Evolutionary conservation across 1,284 basidiomycete species (phyloP), one percentile per base, ranked within the genome.

Genomic region (Leucoagaricus sp.): DNA sequence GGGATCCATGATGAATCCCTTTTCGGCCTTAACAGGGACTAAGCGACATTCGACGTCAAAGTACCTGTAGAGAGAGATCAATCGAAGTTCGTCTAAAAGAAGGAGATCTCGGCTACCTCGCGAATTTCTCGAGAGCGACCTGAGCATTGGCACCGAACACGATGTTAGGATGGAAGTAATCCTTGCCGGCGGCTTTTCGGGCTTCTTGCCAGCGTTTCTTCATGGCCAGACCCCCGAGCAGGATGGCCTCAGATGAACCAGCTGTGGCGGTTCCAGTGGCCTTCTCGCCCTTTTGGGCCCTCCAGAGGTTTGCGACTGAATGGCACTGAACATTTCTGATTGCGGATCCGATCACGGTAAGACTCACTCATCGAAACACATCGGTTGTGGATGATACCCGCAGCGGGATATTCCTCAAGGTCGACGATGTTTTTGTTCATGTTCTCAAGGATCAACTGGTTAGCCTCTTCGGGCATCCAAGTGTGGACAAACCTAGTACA

Each of bases 181-280:
- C 77, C 69, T 87, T 88, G 41, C 87, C 89, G 13, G 78, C 79
- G 1, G 77, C 79, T 70, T 87, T 87, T 64, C 83, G 78, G 55
- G 74, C 75, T 45, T 83, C 83, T 71, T 91, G 88, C 89, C 89
- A 91, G 41, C 79, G 75, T 67, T 84, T 84, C 73, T 91, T 91
- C 73, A 90, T 78, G 1, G 89, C 86, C 2, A 91, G 74, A 38
- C 87, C 88, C 13, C 84, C 87, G 13, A 90, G 82, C 83, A 88
- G 85, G 71, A 91, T 89, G 2, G 87, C 87, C 68, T 90, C 87
- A 13, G 76, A 87, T 1, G 85, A 87, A 9, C 89, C 89, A 9
- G 87, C 87, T 9, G 87, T 90, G 1, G 88, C 86, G 0, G 87
- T 89, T 19, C 86, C 86, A 45, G 87, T 77, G 0, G 79, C 83